phyloP scores from a whole-genome alignment of 2,329 filamentous ascomycete genomes.

The Aspergillus caelatus region DNA sequence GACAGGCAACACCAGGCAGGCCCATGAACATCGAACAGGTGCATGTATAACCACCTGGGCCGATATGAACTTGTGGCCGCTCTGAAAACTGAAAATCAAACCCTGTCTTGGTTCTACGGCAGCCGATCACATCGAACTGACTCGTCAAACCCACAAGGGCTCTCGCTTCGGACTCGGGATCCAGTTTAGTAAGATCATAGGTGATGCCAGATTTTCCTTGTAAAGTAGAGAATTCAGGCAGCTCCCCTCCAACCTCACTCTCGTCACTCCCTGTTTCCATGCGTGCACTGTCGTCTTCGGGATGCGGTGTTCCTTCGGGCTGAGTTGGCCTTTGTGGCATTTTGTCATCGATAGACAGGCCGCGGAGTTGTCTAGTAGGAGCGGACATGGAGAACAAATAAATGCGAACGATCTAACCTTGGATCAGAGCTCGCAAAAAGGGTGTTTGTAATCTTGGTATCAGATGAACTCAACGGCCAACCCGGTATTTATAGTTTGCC shows the following conservation, averaged over 20 bases:
- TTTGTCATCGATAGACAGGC: conserved; percentile 41
- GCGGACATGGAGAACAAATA: conserved; percentile 38
- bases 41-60: conserved; percentile 34
- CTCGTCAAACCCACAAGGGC: conserved; percentile 39
- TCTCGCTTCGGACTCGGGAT: conserved; percentile 32
- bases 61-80: conserved; percentile 37
- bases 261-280: conserved; percentile 19
- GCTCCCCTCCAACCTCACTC: conserved; percentile 20
- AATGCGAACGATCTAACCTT: neutral
- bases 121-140: conserved; percentile 39
- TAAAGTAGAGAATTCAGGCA: conserved; percentile 26
- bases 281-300: conserved; percentile 17
- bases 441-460: conserved; percentile 3
- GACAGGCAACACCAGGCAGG: conserved; percentile 37
- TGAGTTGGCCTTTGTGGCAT: conserved; percentile 36
- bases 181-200: conserved; percentile 37
- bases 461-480: conserved; percentile 9
- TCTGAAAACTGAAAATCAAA: conserved; percentile 44
- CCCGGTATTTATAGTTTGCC: conserved; percentile 34
- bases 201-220: conserved; percentile 37
- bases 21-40: conserved; percentile 39
- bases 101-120: conserved; percentile 30
- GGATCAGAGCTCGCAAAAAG: conserved; percentile 1
- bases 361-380: conserved; percentile 42
- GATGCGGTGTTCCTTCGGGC: conserved; percentile 24